Conservation (phyloP, 73 alveolate genomes). For the Effrenium voratum region DNA sequence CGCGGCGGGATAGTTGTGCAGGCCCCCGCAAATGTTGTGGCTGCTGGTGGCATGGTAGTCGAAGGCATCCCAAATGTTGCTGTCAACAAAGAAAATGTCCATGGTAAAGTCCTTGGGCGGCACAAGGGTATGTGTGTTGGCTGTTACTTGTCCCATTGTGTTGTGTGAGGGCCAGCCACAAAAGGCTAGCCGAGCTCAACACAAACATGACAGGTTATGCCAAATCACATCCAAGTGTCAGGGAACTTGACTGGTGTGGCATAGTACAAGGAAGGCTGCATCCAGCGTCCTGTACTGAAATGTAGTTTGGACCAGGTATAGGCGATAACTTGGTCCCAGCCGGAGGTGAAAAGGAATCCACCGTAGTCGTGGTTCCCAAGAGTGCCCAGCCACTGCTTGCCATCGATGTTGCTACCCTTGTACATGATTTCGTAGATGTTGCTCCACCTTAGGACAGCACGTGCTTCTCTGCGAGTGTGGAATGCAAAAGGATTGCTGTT, state of each 20-base stretch:
- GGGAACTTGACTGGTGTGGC: slow-evolving; percentile 27
- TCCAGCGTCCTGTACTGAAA: slow-evolving; percentile 85
- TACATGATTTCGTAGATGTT: slow-evolving; percentile 74
- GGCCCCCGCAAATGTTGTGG: slow-evolving; percentile 68
- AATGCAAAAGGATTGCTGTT: no score
- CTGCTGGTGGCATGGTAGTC: slow-evolving; percentile 71
- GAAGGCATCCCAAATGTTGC: slow-evolving; percentile 82
- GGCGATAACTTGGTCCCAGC: slow-evolving; percentile 92
- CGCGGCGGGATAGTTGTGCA: slow-evolving; percentile 60
- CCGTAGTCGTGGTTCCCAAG: slow-evolving; percentile 82
- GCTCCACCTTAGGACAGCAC: slow-evolving; percentile 62
- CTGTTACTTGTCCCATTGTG: not conserved
- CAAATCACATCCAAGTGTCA: slow-evolving; percentile 5
- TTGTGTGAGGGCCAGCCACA: not conserved
- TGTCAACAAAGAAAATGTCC: slow-evolving; percentile 71
- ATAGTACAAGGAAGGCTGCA: slow-evolving; percentile 85
- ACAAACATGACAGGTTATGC: not conserved
- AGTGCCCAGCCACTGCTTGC: slow-evolving; percentile 79
- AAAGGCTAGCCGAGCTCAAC: not conserved
- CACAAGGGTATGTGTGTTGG: not conserved
- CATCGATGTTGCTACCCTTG: slow-evolving; percentile 23
- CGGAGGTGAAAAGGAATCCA: slow-evolving; percentile 75
- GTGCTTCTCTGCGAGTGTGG: no score
- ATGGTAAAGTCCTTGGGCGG: slow-evolving; percentile 39
- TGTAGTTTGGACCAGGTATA: slow-evolving; percentile 59